Base-by-base conservation (phyloP, 2,329 filamentous ascomycete genomes). In the Tolypocladium paradoxum region DNA sequence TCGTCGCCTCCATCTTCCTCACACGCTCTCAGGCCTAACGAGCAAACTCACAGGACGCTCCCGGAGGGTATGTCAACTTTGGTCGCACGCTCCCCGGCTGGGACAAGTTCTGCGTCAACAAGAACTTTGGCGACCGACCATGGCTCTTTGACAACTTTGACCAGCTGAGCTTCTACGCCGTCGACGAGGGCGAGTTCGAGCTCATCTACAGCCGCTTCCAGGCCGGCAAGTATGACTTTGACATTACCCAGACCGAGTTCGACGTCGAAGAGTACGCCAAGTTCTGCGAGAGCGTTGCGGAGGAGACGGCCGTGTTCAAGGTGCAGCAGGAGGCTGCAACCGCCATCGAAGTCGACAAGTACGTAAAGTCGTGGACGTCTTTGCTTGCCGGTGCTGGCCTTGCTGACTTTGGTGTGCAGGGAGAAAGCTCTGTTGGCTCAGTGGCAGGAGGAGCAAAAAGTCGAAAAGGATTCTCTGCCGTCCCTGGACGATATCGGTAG, bases 111-210 rank as follows among this genome's bases (percentile, higher is more conserved):
- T 7, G 57, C 40, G 40, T 38, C 40, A 52, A 52, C 43, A 37
- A 31, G 22, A 16, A 14, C 40, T 31, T 52, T 29, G 24, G 33
- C 20, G 24, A 53, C 1, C 59, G 58, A n/a, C 66, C 67, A 3
- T 70, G 68, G 68, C 59, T 70, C 18, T 68, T 63, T 51, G 62
- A 67, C n/a, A 62, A 63, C 7, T 69, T 68, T 52, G 65, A 70
- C 53, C 58, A 64, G 12, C 52, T 69, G 8, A 61, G 56, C 18
- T 69, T 66, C 50, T 55, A 63, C 31, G 55, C 62, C 37, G 67
- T 70, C 24, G 57, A 51, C 33, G 57, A 65, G 7, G 59, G 63
- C 12, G 64, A 67, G 53, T 66, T 62, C 16, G 60, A 63, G n/a
- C 51, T 54, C 8, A 56, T 65, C 8, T 57, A 58, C 48, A 53